These are phyloP conservation scores for Mycena latifolia DNA, from an alignment of 768 basidiomycete species.

Conservation along the genomic window DNA sequence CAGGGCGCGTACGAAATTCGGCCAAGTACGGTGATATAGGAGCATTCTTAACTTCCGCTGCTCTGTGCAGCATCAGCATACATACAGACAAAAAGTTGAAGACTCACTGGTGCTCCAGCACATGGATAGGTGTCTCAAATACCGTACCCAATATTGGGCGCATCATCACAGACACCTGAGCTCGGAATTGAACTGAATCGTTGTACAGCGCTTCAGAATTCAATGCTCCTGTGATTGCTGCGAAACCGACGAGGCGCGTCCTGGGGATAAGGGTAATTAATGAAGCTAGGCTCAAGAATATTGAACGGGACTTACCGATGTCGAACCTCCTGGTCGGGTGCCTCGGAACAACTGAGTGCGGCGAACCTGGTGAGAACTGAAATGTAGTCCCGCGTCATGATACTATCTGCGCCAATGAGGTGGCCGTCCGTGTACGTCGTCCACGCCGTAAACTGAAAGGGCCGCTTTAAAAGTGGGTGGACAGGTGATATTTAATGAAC, in stretches of 20 bases:
- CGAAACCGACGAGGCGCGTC: constrained; percentile 87
- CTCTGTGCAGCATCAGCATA: constrained; percentile 53
- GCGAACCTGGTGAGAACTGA: constrained; percentile 76
- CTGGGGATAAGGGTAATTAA: constrained; percentile 56
- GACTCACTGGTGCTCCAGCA: constrained; percentile 78
- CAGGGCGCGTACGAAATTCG: constrained; percentile 86
- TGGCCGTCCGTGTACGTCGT: constrained; percentile 92
- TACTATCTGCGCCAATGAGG: constrained; percentile 81
- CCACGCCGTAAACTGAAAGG: constrained; percentile 87
- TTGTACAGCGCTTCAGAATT: constrained; percentile 89
- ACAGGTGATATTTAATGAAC: background rate
- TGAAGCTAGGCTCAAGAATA: constrained; percentile 2
- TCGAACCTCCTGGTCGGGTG: constrained; percentile 74
- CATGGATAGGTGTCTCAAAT: constrained; percentile 68
- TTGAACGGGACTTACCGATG: constrained; percentile 68
- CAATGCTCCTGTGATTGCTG: constrained; percentile 82
- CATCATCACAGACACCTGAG: constrained; percentile 78
- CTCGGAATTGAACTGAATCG: constrained; percentile 76
- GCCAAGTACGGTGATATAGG: constrained; percentile 83
- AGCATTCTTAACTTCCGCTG: constrained; percentile 72
- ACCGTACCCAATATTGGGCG: constrained; percentile 78
- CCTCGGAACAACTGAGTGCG: constrained; percentile 63
- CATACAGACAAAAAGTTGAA: constrained; percentile 5
- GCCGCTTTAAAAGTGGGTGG: background rate
- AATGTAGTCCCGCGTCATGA: constrained; percentile 78